Base-by-base conservation (phyloP, 2,329 filamentous ascomycete genomes). In the Fusarium phyllophilum region DNA sequence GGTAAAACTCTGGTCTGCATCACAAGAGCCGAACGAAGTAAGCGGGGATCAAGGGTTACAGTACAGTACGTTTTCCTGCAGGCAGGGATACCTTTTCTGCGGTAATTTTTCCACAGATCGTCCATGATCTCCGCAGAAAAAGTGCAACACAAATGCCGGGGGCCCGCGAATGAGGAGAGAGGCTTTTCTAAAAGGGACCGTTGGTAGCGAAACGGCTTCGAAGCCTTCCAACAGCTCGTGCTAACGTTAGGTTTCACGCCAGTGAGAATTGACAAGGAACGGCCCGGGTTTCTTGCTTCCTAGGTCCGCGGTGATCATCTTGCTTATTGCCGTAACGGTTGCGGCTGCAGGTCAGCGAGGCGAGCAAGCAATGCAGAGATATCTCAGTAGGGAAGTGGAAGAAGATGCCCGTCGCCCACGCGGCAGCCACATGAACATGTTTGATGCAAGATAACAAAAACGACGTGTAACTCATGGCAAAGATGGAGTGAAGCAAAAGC, bases 211-310 rank as follows among this genome's bases (percentile, higher is more conserved):
- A 66, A 70, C 59, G 59, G 65, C 65, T 62, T 68, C 22, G 24
- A 68, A 49, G 51, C 51, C 51, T 33, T 24, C 24, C 36, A 39
- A 48, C 48, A 18, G 49, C 52, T 65, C 36, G 24, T 51, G 24
- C 58, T 45, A 38, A 36, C 26, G 66, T 69, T 65, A 42, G 44
- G 66, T 69, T 69, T 64, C 51, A 70, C 33, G 13, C 58, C 36
- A 64, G 38, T 8, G 29, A 45, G 55, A 34, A 17, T 38, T 65
- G 39, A 70, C 51, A 70, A 70, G 67, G 67, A 70, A 65, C 67
- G 67, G 67, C 58, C 58, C 66, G 66, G 66, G 34, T 22, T 38
- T 45, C 51, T 39, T 46, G 14, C 20, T 33, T 29, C 44, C 62
- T 45, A 26, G 6, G 34, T 31, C 39, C n/a, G 33, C 29, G 44